Percentiles rank a stretch among this genome's conserved stretches.
phyloP scores from a whole-genome alignment of 805 yeast species.

The Crinitomyces ghanaensis region DNA sequence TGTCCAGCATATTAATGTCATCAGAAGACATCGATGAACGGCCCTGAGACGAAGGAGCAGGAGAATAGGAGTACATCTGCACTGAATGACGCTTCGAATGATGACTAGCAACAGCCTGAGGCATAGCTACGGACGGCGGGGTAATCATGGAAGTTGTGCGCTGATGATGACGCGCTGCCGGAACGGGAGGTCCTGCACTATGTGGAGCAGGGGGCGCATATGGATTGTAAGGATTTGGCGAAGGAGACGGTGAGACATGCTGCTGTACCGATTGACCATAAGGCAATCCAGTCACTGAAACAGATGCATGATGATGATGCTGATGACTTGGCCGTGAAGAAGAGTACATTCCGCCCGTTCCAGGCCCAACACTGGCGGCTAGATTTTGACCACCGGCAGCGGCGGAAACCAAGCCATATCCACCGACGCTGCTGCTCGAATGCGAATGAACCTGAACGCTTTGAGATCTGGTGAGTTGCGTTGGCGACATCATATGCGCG shows the following conservation, averaged over 20 bases:
- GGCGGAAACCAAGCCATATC: too few species aligned
- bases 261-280: constrained; percentile 1
- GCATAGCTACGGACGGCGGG: constrained; percentile 5
- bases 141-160: constrained; percentile 6
- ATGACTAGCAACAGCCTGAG: constrained; percentile 5
- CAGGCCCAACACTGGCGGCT: too few species aligned
- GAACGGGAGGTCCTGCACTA: constrained; percentile 3
- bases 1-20: too few species aligned
- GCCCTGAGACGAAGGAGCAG: too few species aligned
- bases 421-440: too few species aligned
- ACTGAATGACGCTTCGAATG: constrained; percentile 16
- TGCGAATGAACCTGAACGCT: constrained; percentile 19
- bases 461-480: constrained; percentile 15
- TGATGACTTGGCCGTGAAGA: not conserved
- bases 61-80: too few species aligned
- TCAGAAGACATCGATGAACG: too few species aligned
- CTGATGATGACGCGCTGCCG: constrained; percentile 2
- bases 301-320: not conserved
- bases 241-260: constrained; percentile 1
- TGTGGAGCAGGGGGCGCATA: constrained; percentile 8
- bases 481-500: constrained; percentile 3
- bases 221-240: constrained; percentile 10
- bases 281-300: too few species aligned
- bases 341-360: too few species aligned
- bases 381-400: too few species aligned